Conservation (phyloP, 2,329 filamentous ascomycete species). For the Diaporthe sp. region DNA sequence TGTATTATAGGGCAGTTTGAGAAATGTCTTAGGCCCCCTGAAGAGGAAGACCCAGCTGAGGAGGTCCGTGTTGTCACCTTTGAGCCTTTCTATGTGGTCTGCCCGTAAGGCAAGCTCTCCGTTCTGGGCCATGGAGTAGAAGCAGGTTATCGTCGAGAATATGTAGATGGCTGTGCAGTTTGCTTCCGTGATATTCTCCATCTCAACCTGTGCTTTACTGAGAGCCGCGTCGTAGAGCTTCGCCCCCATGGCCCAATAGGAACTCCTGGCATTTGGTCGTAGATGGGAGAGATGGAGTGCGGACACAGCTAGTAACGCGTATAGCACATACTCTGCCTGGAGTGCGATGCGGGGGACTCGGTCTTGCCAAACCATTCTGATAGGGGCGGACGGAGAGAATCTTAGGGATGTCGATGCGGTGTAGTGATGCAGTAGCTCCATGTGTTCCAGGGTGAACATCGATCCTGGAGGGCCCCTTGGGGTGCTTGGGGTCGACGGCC, state of each 20-base stretch:
- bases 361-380: background rate
- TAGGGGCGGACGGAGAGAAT: background rate
- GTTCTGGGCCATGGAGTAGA: slow-evolving; percentile 1
- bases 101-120: background rate
- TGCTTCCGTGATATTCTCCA: background rate
- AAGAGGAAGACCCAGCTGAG: slow-evolving; percentile 2
- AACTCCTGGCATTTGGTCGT: background rate
- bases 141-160: background rate
- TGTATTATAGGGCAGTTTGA: background rate
- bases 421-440: background rate
- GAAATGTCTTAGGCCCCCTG: background rate
- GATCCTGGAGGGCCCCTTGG: background rate
- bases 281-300: background rate
- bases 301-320: background rate
- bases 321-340: background rate
- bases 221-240: background rate
- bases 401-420: background rate
- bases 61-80: background rate
- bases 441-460: background rate
- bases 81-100: background rate
- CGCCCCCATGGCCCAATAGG: background rate
- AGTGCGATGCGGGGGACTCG: background rate
- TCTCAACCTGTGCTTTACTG: background rate
- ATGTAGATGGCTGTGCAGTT: background rate
- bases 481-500: background rate